Evolutionary conservation across 2,329 filamentous ascomycete genomes (phyloP), one percentile per base, ranked within the genome.

Genomic region (Botrytis elliptica): DNA sequence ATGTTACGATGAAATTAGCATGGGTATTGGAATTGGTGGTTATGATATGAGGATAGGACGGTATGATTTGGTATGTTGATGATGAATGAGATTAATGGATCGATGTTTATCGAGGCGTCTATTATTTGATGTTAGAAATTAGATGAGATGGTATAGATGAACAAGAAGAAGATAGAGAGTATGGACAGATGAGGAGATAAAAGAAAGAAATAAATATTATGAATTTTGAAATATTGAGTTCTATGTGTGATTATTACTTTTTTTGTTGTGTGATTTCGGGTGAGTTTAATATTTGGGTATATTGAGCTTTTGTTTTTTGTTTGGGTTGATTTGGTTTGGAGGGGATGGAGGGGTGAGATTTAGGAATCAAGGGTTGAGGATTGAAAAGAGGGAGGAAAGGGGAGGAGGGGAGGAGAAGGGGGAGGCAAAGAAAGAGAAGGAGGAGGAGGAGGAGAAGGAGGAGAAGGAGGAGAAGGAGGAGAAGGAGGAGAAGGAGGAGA

Each of bases 41-140:
- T 46, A 46, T 44, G 57, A 70, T 46, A 63, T 44, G 40, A 63
- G n/a, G 38, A 69, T 44, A 18, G 49, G 25, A 69, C 29, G n/a
- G 52, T 6, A 29, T 57, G 25, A 10, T n/a, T 29, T 55, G 52
- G 52, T 20, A 44, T 18, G 16, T 44, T 7, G 16, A 29, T 40
- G 46, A 29, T 8, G 14, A 14, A 55, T 33, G 20, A 16, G 18
- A 46, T 46, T 18, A 5, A 29, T 70, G 38, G 9, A 33, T n/a
- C 29, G 29, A 38, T 64, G 33, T 16, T 40, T 29, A 16, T 33
- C 18, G 9, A 42, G 29, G 5, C 8, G 4, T 22, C 18, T 8
- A 9, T 29, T 25, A 16, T 22, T 33, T 57, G 25, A 12, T 20
- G 12, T 40, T 44, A 69, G 49, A 42, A 12, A 29, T 38, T 36